These are phyloP conservation scores for Brasenia schreberi DNA, from an alignment of 164 flowering plant species.

Conservation along the genomic window DNA sequence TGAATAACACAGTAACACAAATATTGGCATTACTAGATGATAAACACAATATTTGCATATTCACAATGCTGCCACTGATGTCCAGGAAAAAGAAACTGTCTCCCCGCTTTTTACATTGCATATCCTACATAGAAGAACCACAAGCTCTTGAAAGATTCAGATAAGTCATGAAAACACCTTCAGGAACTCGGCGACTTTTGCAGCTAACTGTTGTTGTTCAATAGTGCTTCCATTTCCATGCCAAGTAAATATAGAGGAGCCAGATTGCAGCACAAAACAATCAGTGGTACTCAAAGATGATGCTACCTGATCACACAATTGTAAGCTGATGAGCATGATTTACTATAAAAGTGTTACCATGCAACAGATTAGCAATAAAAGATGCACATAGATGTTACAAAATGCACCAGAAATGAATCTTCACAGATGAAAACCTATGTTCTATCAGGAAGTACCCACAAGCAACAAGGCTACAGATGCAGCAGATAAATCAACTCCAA, in stretches of 20 bases:
- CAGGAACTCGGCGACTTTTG: slow-evolving; percentile 82
- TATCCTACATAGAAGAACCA: background rate
- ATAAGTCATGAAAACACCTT: slow-evolving; percentile 33
- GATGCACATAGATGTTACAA: background rate
- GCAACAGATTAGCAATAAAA: background rate
- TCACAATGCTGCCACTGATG: background rate
- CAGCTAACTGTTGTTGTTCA: slow-evolving; percentile 90
- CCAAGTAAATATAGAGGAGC: slow-evolving; percentile 80
- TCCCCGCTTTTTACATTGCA: background rate
- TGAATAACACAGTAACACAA: background rate
- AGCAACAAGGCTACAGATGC: too few species aligned
- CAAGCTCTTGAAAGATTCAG: background rate
- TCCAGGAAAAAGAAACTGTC: background rate
- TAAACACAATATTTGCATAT: too few species aligned
- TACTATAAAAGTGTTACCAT: background rate
- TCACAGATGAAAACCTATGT: too few species aligned
- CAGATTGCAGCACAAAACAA: slow-evolving; percentile 90
- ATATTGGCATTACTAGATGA: background rate
- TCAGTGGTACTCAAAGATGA: slow-evolving; percentile 74
- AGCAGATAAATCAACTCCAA: too few species aligned
- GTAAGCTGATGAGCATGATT: background rate
- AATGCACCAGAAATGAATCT: too few species aligned
- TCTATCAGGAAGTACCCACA: too few species aligned
- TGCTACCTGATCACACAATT: slow-evolving; percentile 40
- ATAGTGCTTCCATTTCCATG: slow-evolving; percentile 78